Conservation (phyloP, 2,329 filamentous ascomycete genomes). For the Lizonia empirigonia region DNA sequence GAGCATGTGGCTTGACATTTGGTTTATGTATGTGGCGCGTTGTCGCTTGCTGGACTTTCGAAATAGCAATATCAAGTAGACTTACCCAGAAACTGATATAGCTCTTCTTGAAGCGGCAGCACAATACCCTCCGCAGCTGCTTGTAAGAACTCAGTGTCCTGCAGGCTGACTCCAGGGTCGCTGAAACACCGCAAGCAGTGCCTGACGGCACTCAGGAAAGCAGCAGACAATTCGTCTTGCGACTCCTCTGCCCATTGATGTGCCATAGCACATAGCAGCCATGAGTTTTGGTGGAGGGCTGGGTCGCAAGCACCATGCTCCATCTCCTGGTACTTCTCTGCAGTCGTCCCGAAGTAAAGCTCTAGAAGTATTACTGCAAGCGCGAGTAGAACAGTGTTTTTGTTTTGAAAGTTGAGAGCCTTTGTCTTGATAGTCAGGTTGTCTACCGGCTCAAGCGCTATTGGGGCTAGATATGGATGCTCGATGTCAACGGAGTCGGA, state of each 20-base stretch:
- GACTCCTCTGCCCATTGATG: constrained; percentile 44
- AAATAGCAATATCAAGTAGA: constrained; percentile 16
- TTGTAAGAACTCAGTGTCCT: constrained; percentile 44
- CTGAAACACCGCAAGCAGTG: constrained; percentile 45
- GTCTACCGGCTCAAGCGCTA: neutral
- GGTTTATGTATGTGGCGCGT: neutral
- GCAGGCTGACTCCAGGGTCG: constrained; percentile 41
- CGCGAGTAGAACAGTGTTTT: constrained; percentile 44
- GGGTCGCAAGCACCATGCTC: constrained; percentile 25
- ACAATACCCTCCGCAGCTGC: constrained; percentile 47
- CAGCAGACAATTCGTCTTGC: constrained; percentile 45
- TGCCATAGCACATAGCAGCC: constrained; percentile 40
- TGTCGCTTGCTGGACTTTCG: neutral
- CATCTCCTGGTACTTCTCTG: constrained; percentile 35
- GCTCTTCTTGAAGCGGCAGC: constrained; percentile 45
- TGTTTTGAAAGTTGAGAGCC: constrained; percentile 35
- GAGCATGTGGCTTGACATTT: neutral
- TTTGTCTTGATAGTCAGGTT: neutral
- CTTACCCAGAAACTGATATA: constrained; percentile 45
- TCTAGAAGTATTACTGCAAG: constrained; percentile 44
- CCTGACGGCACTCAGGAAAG: constrained; percentile 41
- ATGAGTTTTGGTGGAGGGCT: constrained; percentile 32
- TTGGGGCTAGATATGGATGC: constrained; percentile 40
- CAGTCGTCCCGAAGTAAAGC: constrained; percentile 46
- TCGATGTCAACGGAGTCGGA: constrained; percentile 37